Conservation (phyloP, 306 rosid species). For the Vigna unguiculata region DNA sequence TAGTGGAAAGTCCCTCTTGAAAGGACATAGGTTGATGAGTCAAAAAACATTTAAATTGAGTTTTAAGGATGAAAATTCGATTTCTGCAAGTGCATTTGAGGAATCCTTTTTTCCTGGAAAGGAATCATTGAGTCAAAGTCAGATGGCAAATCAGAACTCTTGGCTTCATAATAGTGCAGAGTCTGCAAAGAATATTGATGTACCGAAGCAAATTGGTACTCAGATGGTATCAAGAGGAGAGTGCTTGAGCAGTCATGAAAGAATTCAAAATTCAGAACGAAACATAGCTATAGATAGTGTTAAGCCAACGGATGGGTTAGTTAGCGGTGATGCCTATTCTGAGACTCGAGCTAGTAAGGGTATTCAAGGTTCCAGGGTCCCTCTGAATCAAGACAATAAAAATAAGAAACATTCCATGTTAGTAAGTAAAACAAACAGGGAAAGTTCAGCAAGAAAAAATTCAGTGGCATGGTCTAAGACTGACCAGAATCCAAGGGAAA, state of each 20-base stretch:
- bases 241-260: constrained; percentile 30
- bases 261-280: constrained; percentile 18
- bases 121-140: constrained; percentile 39
- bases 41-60: constrained; percentile 36
- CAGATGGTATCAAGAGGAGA: constrained; percentile 29
- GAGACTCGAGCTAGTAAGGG: constrained; percentile 44
- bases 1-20: constrained; percentile 25
- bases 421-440: constrained; percentile 22
- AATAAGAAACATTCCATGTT: constrained; percentile 31
- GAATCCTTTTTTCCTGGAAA: constrained; percentile 26
- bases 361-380: constrained; percentile 64
- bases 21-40: constrained; percentile 35
- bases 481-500: constrained; percentile 5
- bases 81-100: constrained; percentile 27
- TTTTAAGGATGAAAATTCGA: constrained; percentile 35
- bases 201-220: constrained; percentile 4
- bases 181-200: constrained; percentile 30
- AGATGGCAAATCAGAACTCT: constrained; percentile 29
- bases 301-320: constrained; percentile 45
- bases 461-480: constrained; percentile 25
- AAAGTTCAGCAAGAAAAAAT: constrained; percentile 35
- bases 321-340: constrained; percentile 25
- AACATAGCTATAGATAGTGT: constrained; percentile 36
- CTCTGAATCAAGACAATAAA: constrained; percentile 39
- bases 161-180: not conserved